Base-by-base conservation (phyloP, 179 eudicot genomes). In the Nepenthes alata region DNA sequence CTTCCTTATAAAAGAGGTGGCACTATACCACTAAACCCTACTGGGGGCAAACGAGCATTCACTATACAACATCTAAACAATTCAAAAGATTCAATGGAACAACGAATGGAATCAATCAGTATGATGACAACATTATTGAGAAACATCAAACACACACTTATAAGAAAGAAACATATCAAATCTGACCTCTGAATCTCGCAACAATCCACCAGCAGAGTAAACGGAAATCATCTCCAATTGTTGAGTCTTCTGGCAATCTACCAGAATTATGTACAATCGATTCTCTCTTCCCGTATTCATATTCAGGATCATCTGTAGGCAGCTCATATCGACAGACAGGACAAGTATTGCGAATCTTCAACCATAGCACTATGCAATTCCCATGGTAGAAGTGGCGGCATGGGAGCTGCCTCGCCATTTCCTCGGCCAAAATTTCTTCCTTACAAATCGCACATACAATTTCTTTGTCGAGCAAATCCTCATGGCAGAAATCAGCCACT, bases 321-420 rank as follows among this genome's bases (percentile, higher is more conserved):
- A 78, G 61, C 68, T 78, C 82, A 69, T 51, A 66, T 48, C 82
- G 60, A 75, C 82, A 78, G 64, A 78, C 74, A 47, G 82, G 82
- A 61, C 82, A 78, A 48, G 82, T 71, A 64, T 78, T 78, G 1
- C 79, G 61, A 14, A 75, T 67, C 34, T 59, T 73, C 70, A 78
- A 58, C 82, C 82, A 78, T 11, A 77, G 82, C 37, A 72, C 44
- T 13, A 78, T 75, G 64, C 82, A 78, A 6, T 78, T 79, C 44
- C 75, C 70, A 49, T 78, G 82, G 59, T 78, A 78, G 53, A 67
- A 75, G 67, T 78, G 82, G 14, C 67, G 67, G 64, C 82, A 78
- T 14, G 82, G 82, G 50, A 78, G 68, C 75, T 72, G 58, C 64
- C 70, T 78, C 41, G 67, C 72, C 6, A 56, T 54, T 48, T 75